Evolutionary conservation across 306 rosid species (phyloP).

Genomic region (Vicia sativa): DNA sequence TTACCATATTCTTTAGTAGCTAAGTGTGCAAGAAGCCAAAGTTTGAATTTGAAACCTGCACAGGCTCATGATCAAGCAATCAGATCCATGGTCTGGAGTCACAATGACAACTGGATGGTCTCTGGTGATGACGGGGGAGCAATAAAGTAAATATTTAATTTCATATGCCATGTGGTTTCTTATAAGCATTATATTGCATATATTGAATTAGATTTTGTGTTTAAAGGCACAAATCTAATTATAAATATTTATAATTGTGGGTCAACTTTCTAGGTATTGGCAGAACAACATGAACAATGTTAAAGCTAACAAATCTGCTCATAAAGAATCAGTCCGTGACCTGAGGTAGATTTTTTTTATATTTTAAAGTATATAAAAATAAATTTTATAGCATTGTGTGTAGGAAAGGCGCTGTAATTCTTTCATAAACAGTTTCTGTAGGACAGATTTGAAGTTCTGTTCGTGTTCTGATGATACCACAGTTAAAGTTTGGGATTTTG

Average conservation of each 20-base stretch:
- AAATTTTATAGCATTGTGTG: slow-evolving; percentile 16
- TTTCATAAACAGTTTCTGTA: slow-evolving; percentile 78
- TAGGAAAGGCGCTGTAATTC: slow-evolving; percentile 40
- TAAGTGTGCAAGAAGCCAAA: slow-evolving; percentile 8
- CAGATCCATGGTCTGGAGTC: slow-evolving; percentile 99
- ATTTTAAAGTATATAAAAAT: slow-evolving; percentile 17
- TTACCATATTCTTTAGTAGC: slow-evolving; percentile 25
- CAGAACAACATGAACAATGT: slow-evolving; percentile 99
- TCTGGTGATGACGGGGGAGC: slow-evolving; percentile 99
- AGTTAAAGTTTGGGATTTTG: slow-evolving; percentile 98
- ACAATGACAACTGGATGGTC: slow-evolving; percentile 99
- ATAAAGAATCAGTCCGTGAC: slow-evolving; percentile 98
- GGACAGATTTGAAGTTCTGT: slow-evolving; percentile 97
- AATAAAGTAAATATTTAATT: slow-evolving; percentile 69
- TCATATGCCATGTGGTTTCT: slow-evolving; percentile 28
- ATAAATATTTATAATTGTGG: slow-evolving; percentile 34
- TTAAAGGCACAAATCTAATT: slow-evolving; percentile 16
- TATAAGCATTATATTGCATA: slow-evolving; percentile 19
- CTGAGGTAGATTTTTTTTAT: slow-evolving; percentile 59
- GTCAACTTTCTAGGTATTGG: slow-evolving; percentile 73
- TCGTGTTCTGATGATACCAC: slow-evolving; percentile 97
- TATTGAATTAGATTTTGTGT: slow-evolving; percentile 28
- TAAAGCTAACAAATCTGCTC: slow-evolving; percentile 96
- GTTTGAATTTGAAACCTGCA: slow-evolving; percentile 36
- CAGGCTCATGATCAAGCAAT: slow-evolving; percentile 99